Conservation (phyloP, 2,329 filamentous ascomycete genomes). For the Calonectria fujianensis region DNA sequence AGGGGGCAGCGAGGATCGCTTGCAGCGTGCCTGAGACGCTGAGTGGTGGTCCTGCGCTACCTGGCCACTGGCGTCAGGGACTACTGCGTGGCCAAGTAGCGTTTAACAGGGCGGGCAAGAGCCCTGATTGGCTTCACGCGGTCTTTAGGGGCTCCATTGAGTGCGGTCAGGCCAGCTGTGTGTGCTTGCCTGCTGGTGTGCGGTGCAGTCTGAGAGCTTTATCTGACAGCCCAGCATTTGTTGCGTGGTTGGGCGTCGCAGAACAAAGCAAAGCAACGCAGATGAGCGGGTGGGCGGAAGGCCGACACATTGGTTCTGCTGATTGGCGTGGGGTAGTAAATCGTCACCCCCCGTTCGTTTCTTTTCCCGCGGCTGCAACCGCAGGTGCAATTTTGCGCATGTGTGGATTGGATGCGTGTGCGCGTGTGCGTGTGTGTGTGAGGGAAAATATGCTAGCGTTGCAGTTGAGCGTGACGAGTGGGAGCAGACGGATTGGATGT, state of each 20-base stretch:
- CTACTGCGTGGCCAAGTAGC: constrained; percentile 52
- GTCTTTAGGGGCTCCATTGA: constrained; percentile 32
- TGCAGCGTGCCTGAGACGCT: constrained; percentile 48
- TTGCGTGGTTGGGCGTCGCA: background rate
- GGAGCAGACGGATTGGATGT: constrained; percentile 32
- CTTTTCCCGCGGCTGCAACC: constrained; percentile 30
- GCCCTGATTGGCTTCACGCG: constrained; percentile 45
- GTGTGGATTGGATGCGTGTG: constrained; percentile 24
- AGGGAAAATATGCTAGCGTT: constrained; percentile 30
- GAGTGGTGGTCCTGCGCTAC: constrained; percentile 51
- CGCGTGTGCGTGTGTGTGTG: constrained; percentile 21
- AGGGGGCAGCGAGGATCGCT: constrained; percentile 42
- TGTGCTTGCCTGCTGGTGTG: constrained; percentile 1
- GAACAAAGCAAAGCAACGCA: constrained; percentile 15
- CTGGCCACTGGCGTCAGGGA: constrained; percentile 43
- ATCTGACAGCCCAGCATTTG: constrained; percentile 13
- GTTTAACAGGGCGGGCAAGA: constrained; percentile 41
- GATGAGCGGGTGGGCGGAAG: constrained; percentile 18
- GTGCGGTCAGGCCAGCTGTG: constrained; percentile 29
- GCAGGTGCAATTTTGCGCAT: constrained; percentile 30
- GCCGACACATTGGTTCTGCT: constrained; percentile 3
- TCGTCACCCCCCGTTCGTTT: constrained; percentile 23
- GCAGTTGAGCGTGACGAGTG: constrained; percentile 34
- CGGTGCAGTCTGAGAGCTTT: constrained; percentile 15
- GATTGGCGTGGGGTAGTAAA: constrained; percentile 28